Evolutionary conservation across 1,139 yeast species (phyloP), one percentile per base, ranked within the genome.

Genomic region (Kluyveromyces sp.): DNA sequence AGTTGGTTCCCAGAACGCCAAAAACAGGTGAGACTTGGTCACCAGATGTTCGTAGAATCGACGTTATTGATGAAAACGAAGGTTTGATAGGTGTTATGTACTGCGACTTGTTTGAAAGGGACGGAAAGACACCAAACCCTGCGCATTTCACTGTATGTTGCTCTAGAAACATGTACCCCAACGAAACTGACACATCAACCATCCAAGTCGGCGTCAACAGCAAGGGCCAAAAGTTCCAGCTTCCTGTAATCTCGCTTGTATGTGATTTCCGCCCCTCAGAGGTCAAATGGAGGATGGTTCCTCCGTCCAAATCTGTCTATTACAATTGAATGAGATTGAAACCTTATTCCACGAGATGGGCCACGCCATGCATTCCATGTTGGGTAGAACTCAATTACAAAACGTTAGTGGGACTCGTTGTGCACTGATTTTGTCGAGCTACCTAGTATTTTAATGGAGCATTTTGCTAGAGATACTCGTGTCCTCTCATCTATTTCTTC

Each of bases 321-420:
- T 92, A 37, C 72, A 83, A 6, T 72, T 87, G 50, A 79, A 75
- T 48, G 97, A 94, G 59, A 90, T 92, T 4, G 96, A 90, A 59
- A 92, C 98, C 0, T 69, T 92, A 33, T 92, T 94, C 69, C 99
- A 92, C 66, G 99, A 92, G 66, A 89, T 92, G 96, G 99, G 99
- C 1, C 99, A 92, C 67, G 98, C 98, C 2, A 85, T 92, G 80
- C 98, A 92, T 64, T 88, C 97, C 4, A 90, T 92, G 97, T 70
- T 92, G 30, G 98, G 97, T 0, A 74, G 92, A 51, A 92, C 98
- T 0, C 75, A 81, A 41, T 69, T 92, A 43, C 98, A 94, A 61
- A 94, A 90, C 61, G 83, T 92, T 15, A 83, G 95, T 27, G 98
- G 99, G 2, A 92, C 98, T 0, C 73, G 99, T 50, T 92, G 97